Evolutionary conservation across 495 filamentous ascomycete species (phyloP).

Genomic region (Gamarada debralockiae): DNA sequence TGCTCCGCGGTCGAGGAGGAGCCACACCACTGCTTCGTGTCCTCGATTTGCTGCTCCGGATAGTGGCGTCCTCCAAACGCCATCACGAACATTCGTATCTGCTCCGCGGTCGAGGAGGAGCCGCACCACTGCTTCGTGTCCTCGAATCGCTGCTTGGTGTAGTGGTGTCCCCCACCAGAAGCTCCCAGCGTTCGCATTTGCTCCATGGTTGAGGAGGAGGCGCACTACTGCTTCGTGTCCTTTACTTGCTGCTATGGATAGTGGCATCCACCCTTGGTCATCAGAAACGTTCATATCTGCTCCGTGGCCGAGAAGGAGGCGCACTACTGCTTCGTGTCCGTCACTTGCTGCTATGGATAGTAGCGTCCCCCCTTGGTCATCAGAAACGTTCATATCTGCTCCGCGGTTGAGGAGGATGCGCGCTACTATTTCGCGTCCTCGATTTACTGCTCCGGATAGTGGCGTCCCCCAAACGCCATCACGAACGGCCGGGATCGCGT

Average conservation of each 20-base stretch:
- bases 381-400: conserved; percentile 3
- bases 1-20: neutral
- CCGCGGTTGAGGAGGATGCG: neutral
- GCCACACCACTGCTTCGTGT: neutral
- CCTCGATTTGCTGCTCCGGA: neutral
- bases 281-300: conserved; percentile 6
- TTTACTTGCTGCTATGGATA: neutral
- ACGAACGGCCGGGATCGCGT: too few relatives aligned
- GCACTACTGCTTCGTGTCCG: conserved; percentile 13
- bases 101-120: conserved; percentile 10
- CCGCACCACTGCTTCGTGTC: conserved; percentile 9
- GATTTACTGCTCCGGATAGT: neutral
- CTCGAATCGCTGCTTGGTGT: conserved; percentile 8
- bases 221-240: conserved; percentile 6
- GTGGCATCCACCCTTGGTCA: neutral
- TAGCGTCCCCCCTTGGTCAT: neutral
- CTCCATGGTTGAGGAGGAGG: conserved; percentile 4
- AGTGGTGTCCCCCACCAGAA: neutral
- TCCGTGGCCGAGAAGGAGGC: conserved; percentile 15
- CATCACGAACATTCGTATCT: neutral
- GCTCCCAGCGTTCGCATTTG: neutral
- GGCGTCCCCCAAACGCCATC: too few relatives aligned
- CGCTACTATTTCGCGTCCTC: neutral
- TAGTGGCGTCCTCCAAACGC: neutral
- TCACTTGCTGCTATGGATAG: conserved; percentile 7